phyloP scores from a whole-genome alignment of 768 basidiomycete species.

The Ramaria rubella region DNA sequence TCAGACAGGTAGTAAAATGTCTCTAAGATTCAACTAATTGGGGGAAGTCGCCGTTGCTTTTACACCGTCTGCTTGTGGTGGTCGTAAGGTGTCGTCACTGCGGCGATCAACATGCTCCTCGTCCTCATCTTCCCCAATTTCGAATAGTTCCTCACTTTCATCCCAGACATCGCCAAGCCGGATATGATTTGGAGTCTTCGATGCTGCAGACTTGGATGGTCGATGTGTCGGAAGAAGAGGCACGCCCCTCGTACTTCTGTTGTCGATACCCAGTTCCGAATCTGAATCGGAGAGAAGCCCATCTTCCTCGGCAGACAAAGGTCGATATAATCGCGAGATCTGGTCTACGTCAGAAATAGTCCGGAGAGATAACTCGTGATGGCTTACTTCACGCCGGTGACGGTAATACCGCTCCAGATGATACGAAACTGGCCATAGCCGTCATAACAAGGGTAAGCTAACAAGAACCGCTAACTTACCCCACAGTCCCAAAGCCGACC shows the following conservation, averaged over 20 bases:
- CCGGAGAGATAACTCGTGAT: background rate
- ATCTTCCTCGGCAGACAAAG: constrained; percentile 45
- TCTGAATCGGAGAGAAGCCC: constrained; percentile 35
- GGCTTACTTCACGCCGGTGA: constrained; percentile 65
- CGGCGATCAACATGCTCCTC: constrained; percentile 32
- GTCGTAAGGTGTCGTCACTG: constrained; percentile 4
- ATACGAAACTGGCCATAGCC: constrained; percentile 29
- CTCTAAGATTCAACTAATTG: background rate
- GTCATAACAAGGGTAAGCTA: background rate
- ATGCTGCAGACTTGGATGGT: constrained; percentile 11
- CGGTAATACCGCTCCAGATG: constrained; percentile 72
- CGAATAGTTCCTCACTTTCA: constrained; percentile 66
- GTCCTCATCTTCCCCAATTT: constrained; percentile 57
- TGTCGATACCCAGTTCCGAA: constrained; percentile 26
- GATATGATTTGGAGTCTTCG: constrained; percentile 23
- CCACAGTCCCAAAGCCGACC: constrained; percentile 63
- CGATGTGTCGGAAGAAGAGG: constrained; percentile 52
- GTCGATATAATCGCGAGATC: constrained; percentile 76
- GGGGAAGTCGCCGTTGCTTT: constrained; percentile 8
- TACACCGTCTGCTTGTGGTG: background rate
- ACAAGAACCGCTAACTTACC: constrained; percentile 27
- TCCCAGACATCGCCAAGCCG: constrained; percentile 67
- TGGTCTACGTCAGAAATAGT: constrained; percentile 20
- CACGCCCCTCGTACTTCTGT: constrained; percentile 45
- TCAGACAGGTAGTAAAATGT: background rate